Evolutionary conservation across 164 flowering plant species (phyloP).

Genomic region (Chimonanthus salicifolius): DNA sequence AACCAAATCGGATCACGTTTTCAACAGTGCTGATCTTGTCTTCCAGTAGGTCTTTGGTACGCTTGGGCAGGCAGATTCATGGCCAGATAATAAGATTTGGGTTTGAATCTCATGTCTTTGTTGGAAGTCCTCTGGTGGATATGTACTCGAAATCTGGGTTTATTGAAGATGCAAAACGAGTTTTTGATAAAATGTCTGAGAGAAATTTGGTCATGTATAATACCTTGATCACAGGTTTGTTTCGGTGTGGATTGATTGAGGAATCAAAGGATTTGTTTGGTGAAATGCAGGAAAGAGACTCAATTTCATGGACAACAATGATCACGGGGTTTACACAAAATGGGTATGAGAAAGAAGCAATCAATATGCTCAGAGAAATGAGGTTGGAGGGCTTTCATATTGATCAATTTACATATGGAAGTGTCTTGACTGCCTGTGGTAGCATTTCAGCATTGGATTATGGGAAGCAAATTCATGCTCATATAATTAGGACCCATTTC

Average conservation of each 20-base stretch:
- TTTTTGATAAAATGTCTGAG: constrained; percentile 38
- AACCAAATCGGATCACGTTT: constrained; percentile 25
- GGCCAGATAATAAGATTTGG: constrained; percentile 24
- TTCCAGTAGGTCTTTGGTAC: constrained; percentile 4
- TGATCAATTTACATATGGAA: constrained; percentile 82
- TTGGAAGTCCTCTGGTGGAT: constrained; percentile 28
- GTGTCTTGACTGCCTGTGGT: constrained; percentile 77
- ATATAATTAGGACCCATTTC: constrained; percentile 41
- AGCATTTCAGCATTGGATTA: constrained; percentile 45
- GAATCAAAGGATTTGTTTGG: constrained; percentile 38
- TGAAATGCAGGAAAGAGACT: constrained; percentile 48
- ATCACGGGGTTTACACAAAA: constrained; percentile 68
- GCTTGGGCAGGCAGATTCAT: constrained; percentile 25
- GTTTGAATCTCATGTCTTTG: constrained; percentile 17
- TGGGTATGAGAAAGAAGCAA: constrained; percentile 47
- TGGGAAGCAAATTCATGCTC: constrained; percentile 71
- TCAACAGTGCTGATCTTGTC: constrained; percentile 21
- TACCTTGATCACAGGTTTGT: constrained; percentile 46
- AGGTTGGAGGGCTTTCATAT: constrained; percentile 36
- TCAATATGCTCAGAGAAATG: constrained; percentile 56
- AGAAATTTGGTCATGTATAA: constrained; percentile 48
- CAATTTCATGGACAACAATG: constrained; percentile 81
- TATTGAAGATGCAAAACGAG: constrained; percentile 39
- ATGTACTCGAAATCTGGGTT: constrained; percentile 22
- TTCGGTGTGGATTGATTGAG: constrained; percentile 26